A percentile compares a stretch with the other conserved stretches of the same genome.
phyloP scores from a whole-genome alignment of 768 basidiomycete genomes.

The Boletus insuetus region DNA sequence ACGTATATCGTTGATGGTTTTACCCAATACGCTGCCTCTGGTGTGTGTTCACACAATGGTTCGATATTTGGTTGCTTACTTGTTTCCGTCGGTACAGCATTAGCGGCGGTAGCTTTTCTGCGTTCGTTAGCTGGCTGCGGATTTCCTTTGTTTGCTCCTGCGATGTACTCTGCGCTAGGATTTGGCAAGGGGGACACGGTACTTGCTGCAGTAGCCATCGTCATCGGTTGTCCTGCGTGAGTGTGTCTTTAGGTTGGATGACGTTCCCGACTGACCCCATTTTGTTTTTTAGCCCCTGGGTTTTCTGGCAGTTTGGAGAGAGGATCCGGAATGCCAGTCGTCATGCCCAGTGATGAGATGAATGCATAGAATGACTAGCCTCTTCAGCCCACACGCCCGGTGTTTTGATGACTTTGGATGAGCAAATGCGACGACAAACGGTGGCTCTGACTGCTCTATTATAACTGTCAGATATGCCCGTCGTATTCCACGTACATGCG shows the following conservation, averaged over 20 bases:
- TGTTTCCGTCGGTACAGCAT: slow-evolving; percentile 36
- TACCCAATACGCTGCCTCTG: slow-evolving; percentile 65
- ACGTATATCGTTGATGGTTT: slow-evolving; percentile 69
- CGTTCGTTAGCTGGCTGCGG: slow-evolving; percentile 69
- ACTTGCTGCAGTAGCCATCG: slow-evolving; percentile 56
- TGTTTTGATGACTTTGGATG: too few relatives aligned
- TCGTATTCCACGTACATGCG: too few relatives aligned
- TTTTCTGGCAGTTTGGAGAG: slow-evolving; percentile 47
- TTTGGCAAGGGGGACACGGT: slow-evolving; percentile 70
- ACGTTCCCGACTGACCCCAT: slow-evolving; percentile 30
- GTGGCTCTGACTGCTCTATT: too few relatives aligned
- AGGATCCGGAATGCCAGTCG: slow-evolving; percentile 49
- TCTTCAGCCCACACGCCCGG: too few relatives aligned
- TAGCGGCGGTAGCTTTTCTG: slow-evolving; percentile 62
- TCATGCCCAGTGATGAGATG: slow-evolving; percentile 28
- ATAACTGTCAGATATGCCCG: too few relatives aligned
- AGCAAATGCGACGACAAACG: too few relatives aligned
- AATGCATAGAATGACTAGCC: too few relatives aligned
- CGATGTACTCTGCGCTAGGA: slow-evolving; percentile 63
- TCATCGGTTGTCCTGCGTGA: slow-evolving; percentile 55
- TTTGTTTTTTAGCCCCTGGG: slow-evolving; percentile 36
- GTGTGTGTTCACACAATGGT: slow-evolving; percentile 30
- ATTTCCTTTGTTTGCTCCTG: slow-evolving; percentile 75
- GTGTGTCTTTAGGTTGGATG: neutral
- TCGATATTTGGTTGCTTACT: neutral